Base-by-base conservation (phyloP, 495 filamentous ascomycete genomes). In the Pseudevernia furfuracea region DNA sequence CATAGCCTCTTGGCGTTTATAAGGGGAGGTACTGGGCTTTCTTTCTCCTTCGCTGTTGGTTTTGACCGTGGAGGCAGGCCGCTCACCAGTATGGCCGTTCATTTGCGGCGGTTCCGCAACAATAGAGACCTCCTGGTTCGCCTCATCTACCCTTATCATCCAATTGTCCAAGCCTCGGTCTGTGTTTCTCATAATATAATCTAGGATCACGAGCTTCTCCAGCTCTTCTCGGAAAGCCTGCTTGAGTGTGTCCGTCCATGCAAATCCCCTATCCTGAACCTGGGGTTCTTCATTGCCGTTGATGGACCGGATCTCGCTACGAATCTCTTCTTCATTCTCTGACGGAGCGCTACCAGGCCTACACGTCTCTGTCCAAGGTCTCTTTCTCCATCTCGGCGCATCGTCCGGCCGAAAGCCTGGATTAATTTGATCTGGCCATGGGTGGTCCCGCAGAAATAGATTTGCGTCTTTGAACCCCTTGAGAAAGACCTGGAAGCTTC, bases 111-210 rank as follows among this genome's bases (percentile, higher is more conserved):
- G 91, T 25, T 96, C 91, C 2, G 90, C 89, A 44, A 88, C 85
- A 57, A 98, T 90, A 14, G 88, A 89, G 17, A 92, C 93, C 71
- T 89, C 81, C 69, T 94, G 83, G 30, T 81, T 87, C 56, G 89
- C 81, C 83, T 84, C 90, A 72, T 97, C 91, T 32, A 99, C 89
- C 71, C 89, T 93, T 69, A 99, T 91, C 94, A 99, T 99, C 94
- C 94, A 99, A 66, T 99, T 99, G 74, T 99, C 94, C 65, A 97
- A 78, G 15, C 94, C 94, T 75, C 94, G 83, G 73, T 99, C 94
- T 5, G 94, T 99, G 71, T 99, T 99, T 30, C 94, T 85, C 94
- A 99, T 99, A 59, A 99, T 96, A 69, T 99, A 99, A 75, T 99
- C 94, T 70, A 99, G 73, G 69, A 99, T 95, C 17, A 99, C 94